Percentiles rank a stretch among this genome's conserved stretches.
Evolutionary conservation across 1,284 basidiomycete genomes (phyloP).

Genomic region (Sphaerobolus stellatus): DNA sequence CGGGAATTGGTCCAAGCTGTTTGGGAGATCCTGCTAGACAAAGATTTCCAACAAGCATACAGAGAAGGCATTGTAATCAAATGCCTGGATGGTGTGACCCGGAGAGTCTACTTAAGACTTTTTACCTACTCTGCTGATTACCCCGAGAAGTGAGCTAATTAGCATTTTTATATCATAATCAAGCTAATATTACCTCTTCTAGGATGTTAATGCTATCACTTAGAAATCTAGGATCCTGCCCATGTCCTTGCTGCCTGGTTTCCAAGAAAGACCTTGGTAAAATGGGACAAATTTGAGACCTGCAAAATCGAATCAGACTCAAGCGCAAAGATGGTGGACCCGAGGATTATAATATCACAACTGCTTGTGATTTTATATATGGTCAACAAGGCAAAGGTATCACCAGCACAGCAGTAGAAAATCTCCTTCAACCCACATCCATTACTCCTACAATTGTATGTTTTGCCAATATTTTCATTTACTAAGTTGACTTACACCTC

Average conservation of each 20-base stretch:
- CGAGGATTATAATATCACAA: background rate
- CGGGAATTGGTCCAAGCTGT: conserved; percentile 27
- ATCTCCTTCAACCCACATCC: conserved; percentile 11
- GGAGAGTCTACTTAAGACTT: conserved; percentile 7
- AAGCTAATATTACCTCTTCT: background rate
- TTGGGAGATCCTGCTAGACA: conserved; percentile 24
- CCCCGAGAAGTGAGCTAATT: conserved; percentile 27
- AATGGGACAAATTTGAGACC: conserved; percentile 20
- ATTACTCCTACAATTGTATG: conserved; percentile 16
- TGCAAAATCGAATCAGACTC: conserved; percentile 2
- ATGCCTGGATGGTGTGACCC: background rate
- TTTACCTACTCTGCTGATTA: conserved; percentile 30
- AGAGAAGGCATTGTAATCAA: background rate
- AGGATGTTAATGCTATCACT: conserved; percentile 15
- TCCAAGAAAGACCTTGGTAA: conserved; percentile 9
- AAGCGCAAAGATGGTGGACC: conserved; percentile 8
- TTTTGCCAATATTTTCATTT: background rate
- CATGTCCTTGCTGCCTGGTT: conserved; percentile 20
- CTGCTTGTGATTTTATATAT: conserved; percentile 25
- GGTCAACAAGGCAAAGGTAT: conserved; percentile 17
- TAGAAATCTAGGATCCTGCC: conserved; percentile 16
- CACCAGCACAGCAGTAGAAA: conserved; percentile 13
- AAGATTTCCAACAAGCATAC: conserved; percentile 19
- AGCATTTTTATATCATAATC: too few species aligned
- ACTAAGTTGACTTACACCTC: too few species aligned